Evolutionary conservation across 2,329 filamentous ascomycete species (phyloP).

Genomic region (Arthroderma sp.): DNA sequence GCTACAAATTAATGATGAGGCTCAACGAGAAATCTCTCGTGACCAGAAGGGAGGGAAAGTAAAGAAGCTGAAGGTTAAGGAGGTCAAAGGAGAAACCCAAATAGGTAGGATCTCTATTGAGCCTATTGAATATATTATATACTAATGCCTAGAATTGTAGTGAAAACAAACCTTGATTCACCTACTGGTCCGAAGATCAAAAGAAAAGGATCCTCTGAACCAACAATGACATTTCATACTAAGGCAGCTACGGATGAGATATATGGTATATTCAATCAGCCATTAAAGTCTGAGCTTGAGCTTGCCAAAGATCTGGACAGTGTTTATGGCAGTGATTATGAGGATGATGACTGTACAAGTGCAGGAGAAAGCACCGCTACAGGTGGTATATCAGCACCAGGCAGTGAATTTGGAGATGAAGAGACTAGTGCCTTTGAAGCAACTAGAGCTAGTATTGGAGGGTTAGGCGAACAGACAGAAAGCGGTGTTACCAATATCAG

Average conservation of each 20-base stretch:
- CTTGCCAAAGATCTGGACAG: constrained; percentile 47
- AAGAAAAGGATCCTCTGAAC: constrained; percentile 63
- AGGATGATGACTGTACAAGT: constrained; percentile 66
- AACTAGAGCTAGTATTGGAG: constrained; percentile 29
- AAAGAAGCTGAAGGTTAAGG: constrained; percentile 69
- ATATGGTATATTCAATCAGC: constrained; percentile 92
- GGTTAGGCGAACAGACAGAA: constrained; percentile 30
- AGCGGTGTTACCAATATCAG: constrained; percentile 50
- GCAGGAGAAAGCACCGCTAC: constrained; percentile 74
- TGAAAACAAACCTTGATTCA: constrained; percentile 87
- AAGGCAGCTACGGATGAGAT: constrained; percentile 93
- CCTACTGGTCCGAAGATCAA: constrained; percentile 74
- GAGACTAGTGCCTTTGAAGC: constrained; percentile 31
- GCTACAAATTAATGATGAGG: constrained; percentile 18
- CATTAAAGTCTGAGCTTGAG: constrained; percentile 44
- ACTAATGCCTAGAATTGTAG: constrained; percentile 36
- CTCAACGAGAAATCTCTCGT: constrained; percentile 14
- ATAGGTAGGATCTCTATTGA: constrained; percentile 52
- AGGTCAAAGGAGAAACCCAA: constrained; percentile 76
- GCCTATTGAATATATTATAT: neutral
- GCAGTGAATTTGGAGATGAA: constrained; percentile 56
- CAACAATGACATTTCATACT: constrained; percentile 98
- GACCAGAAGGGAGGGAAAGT: constrained; percentile 31
- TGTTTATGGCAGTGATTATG: constrained; percentile 53
- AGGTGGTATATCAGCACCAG: constrained; percentile 52